Base-by-base conservation (phyloP, 2,329 filamentous ascomycete genomes). In the Sporothrix curviconia region DNA sequence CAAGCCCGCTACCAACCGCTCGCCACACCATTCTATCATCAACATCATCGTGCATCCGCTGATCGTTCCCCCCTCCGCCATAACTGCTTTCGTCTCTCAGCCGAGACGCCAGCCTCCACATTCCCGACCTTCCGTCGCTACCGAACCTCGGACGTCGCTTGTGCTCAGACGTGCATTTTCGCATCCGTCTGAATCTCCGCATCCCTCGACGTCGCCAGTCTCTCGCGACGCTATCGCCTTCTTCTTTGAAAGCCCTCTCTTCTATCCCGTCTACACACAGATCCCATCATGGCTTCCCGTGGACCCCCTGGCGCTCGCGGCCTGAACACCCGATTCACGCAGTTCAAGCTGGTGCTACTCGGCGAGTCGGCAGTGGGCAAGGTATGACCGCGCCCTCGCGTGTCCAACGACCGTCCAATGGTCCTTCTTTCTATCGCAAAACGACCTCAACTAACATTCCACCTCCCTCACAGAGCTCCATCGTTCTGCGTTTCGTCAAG, bases 341-440 rank as follows among this genome's bases (percentile, higher is more conserved):
- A 99, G 81, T 99, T 99, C 79, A 99, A 99, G 82, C 83, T 99
- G 67, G 94, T 99, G 64, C 80, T 99, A 70, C 82, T 99, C 64
- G 94, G 94, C 73, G 94, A 99, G 80, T 99, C 94, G 66, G 94
- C 94, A 59, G 94, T 99, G 59, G 94, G 94, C 86, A 99, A 99
- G 89, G 90, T 95, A 75, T 7, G 52, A 19, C 65, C 24, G 58
- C 56, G 60, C 52, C 57, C 56, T 60, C 57, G 52, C 49, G n/a
- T n/a, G n/a, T n/a, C n/a, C 39, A 43, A 17, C 22, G 22, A 11
- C n/a, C 28, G 37, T 34, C 32, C 8, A 9, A 19, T 3, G 7
- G 7, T 49, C 63, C 55, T 59, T 58, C 28, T 57, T 55, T 61
- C 43, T 24, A 14, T 6, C 28, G 28, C n/a, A 12, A 34, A 36